phyloP scores from a whole-genome alignment of 441 rosid species.

The Euphorbia schlechtendalii region DNA sequence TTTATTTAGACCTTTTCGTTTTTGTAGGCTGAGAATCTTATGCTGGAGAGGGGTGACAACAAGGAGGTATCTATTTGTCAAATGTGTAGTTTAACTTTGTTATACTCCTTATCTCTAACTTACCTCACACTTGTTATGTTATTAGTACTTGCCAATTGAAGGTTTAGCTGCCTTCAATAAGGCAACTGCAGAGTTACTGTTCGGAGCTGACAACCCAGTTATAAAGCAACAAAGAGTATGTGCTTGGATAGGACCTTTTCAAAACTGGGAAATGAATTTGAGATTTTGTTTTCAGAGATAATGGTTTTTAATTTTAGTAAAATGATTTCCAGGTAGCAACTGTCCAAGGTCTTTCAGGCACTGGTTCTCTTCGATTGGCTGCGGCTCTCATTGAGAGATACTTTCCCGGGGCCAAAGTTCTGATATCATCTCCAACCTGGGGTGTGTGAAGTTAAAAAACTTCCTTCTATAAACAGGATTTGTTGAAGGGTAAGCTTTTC shows the following conservation, averaged over 20 bases:
- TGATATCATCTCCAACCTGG: slow-evolving; percentile 94
- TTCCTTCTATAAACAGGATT: slow-evolving; percentile 2
- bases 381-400: slow-evolving; percentile 89
- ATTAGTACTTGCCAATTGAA: slow-evolving; percentile 94
- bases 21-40: slow-evolving; percentile 78
- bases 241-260: neutral
- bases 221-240: slow-evolving; percentile 67
- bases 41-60: slow-evolving; percentile 85
- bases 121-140: slow-evolving; percentile 8
- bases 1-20: slow-evolving; percentile 5
- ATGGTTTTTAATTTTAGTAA: neutral
- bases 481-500: slow-evolving; percentile 2
- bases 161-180: slow-evolving; percentile 90
- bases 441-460: slow-evolving; percentile 35
- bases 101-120: slow-evolving; percentile 5
- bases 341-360: slow-evolving; percentile 95
- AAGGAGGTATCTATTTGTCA: slow-evolving; percentile 63
- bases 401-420: slow-evolving; percentile 81
- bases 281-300: neutral
- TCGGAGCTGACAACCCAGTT: slow-evolving; percentile 76
- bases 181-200: slow-evolving; percentile 80
- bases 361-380: slow-evolving; percentile 90
- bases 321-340: slow-evolving; percentile 69
- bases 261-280: neutral
- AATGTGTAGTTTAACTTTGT: slow-evolving; percentile 3